Percentiles rank a stretch among this genome's conserved stretches.
Conservation (phyloP, 2,329 filamentous ascomycete genomes). For the Dendryphion nanum region DNA sequence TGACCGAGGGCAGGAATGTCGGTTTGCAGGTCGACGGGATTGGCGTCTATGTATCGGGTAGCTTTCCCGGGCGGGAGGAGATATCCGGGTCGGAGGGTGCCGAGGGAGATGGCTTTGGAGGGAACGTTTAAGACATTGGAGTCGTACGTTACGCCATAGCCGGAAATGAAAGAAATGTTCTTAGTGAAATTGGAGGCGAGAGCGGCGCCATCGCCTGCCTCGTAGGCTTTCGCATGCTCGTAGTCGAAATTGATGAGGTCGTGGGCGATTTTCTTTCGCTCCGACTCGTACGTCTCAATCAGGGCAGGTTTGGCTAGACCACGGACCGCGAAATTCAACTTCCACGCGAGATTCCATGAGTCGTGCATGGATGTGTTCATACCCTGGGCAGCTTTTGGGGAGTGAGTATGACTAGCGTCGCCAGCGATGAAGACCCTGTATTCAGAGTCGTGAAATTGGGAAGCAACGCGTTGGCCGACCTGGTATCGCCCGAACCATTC, state of each 20-base stretch:
- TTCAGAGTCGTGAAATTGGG: conserved; percentile 44
- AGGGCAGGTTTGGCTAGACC: conserved; percentile 39
- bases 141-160: conserved; percentile 67
- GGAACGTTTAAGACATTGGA: conserved; percentile 62
- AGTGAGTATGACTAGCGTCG: conserved; percentile 46
- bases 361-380: conserved; percentile 49
- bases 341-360: conserved; percentile 46
- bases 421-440: conserved; percentile 50
- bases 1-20: conserved; percentile 77
- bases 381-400: conserved; percentile 44
- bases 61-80: conserved; percentile 67
- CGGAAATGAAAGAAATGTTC: conserved; percentile 72
- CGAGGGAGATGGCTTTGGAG: conserved; percentile 52
- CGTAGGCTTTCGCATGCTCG: conserved; percentile 53
- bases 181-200: conserved; percentile 68
- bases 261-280: conserved; percentile 44
- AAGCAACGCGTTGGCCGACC: conserved; percentile 50
- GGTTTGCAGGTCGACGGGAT: conserved; percentile 73
- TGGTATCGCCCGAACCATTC: conserved; percentile 55
- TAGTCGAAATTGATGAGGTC: conserved; percentile 47
- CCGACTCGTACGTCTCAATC: conserved; percentile 41
- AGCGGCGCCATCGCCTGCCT: conserved; percentile 61
- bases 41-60: conserved; percentile 73
- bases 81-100: conserved; percentile 40
- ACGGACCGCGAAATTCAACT: conserved; percentile 42